A percentile compares a stretch with the other conserved stretches of the same genome.
These are phyloP conservation scores for Cyphellophora europaea DNA, from an alignment of 2,329 filamentous ascomycete genomes.

Conservation along the genomic window DNA sequence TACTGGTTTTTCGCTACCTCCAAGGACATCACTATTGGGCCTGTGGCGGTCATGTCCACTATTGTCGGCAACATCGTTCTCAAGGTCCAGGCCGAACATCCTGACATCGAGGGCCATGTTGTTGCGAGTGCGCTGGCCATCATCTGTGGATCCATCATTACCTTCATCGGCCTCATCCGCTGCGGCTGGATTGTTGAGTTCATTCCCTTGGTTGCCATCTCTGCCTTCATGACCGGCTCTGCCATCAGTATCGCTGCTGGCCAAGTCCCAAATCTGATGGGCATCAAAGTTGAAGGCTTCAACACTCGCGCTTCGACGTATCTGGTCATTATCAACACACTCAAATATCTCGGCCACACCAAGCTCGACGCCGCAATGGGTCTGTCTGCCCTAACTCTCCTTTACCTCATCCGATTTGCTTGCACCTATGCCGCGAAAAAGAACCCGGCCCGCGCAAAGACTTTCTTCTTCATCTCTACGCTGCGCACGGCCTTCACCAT, in stretches of 20 bases:
- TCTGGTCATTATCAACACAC: conserved; percentile 68
- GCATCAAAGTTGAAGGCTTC: conserved; percentile 60
- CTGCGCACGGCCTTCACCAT: conserved; percentile 88
- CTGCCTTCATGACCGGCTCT: conserved; percentile 94
- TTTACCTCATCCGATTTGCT: conserved; percentile 63
- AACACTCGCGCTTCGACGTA: conserved; percentile 73
- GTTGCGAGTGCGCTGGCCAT: conserved; percentile 73
- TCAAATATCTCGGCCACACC: conserved; percentile 60
- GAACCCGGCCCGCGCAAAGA: conserved; percentile 58
- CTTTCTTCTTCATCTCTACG: conserved; percentile 85
- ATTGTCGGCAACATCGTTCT: conserved; percentile 74
- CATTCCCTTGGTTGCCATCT: conserved; percentile 82
- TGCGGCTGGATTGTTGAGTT: conserved; percentile 87
- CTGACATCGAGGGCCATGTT: conserved; percentile 49
- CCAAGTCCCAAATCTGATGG: conserved; percentile 74
- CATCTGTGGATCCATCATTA: conserved; percentile 67
- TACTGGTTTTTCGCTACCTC: conserved; percentile 99
- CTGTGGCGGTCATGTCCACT: conserved; percentile 91
- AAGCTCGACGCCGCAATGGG: conserved; percentile 80
- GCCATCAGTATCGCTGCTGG: conserved; percentile 80
- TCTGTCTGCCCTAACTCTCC: conserved; percentile 65
- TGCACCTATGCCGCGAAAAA: conserved; percentile 61
- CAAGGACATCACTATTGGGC: conserved; percentile 96
- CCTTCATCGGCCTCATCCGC: conserved; percentile 67
- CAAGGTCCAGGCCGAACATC: conserved; percentile 48